These are phyloP conservation scores for Fusarium torulosum DNA, from an alignment of 2,329 filamentous ascomycete species.

Conservation along the genomic window DNA sequence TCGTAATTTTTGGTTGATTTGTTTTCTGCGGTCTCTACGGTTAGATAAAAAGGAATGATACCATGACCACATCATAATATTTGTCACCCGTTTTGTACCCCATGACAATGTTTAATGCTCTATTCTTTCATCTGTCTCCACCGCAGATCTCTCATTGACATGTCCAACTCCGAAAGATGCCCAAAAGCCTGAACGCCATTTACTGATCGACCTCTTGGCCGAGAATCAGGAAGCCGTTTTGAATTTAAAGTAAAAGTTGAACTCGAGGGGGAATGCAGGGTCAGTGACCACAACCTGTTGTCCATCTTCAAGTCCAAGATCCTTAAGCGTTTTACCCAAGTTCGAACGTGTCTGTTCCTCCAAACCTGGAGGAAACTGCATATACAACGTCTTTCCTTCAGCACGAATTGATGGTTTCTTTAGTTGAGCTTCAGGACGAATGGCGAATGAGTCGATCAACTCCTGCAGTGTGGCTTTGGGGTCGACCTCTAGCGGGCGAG, in stretches of 20 bases:
- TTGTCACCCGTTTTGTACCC: slow-evolving; percentile 15
- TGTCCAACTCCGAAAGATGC: slow-evolving; percentile 50
- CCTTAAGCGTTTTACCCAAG: slow-evolving; percentile 79
- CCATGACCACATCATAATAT: slow-evolving; percentile 49
- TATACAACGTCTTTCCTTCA: slow-evolving; percentile 88
- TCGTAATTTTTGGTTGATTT: slow-evolving; percentile 40
- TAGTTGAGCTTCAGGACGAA: slow-evolving; percentile 88
- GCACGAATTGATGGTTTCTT: slow-evolving; percentile 90
- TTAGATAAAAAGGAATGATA: slow-evolving; percentile 54
- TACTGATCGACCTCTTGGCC: slow-evolving; percentile 6
- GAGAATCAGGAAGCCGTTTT: slow-evolving; percentile 45
- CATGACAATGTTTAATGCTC: slow-evolving; percentile 52
- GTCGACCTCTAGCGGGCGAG: slow-evolving; percentile 80
- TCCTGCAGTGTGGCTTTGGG: slow-evolving; percentile 80
- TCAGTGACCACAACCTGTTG: slow-evolving; percentile 95
- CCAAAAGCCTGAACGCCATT: slow-evolving; percentile 38
- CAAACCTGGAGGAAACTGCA: slow-evolving; percentile 83
- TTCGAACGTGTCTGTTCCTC: slow-evolving; percentile 89
- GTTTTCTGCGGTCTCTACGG: slow-evolving; percentile 44
- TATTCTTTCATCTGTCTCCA: slow-evolving; percentile 22
- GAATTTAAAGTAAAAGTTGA: slow-evolving; percentile 67
- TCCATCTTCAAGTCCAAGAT: slow-evolving; percentile 79
- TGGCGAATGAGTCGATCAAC: slow-evolving; percentile 85
- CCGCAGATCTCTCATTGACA: slow-evolving; percentile 11
- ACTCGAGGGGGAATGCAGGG: slow-evolving; percentile 84